Evolutionary conservation across 805 yeast genomes (phyloP).

Genomic region (Metschnikowia lochheadii): DNA sequence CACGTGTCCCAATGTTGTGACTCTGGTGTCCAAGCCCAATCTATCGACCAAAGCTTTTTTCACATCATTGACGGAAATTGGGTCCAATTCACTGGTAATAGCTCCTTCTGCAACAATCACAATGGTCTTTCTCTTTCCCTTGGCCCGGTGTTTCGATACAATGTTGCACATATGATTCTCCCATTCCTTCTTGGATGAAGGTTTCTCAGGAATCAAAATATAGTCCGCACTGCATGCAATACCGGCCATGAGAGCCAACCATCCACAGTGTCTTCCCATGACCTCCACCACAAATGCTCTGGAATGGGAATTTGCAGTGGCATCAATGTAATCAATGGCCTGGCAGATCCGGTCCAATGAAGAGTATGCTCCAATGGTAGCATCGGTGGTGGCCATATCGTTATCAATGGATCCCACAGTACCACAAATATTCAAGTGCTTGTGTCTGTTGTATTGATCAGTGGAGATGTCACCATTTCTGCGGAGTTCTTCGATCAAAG

Average conservation of each 20-base stretch:
- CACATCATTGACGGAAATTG: constrained; percentile 63
- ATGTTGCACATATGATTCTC: constrained; percentile 61
- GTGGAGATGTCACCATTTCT: constrained; percentile 41
- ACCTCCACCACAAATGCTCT: constrained; percentile 83
- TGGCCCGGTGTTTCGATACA: constrained; percentile 57
- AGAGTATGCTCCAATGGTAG: constrained; percentile 80
- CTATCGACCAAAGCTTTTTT: constrained; percentile 56
- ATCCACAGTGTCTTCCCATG: constrained; percentile 89
- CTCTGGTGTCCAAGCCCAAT: constrained; percentile 71
- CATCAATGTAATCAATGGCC: constrained; percentile 76
- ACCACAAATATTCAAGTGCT: constrained; percentile 66
- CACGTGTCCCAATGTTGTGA: constrained; percentile 75
- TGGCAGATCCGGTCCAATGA: constrained; percentile 70
- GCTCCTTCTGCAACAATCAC: constrained; percentile 88
- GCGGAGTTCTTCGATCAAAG: constrained; percentile 55
- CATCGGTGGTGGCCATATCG: constrained; percentile 81
- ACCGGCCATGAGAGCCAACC: constrained; percentile 82
- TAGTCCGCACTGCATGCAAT: constrained; percentile 77
- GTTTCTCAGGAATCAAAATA: constrained; percentile 76
- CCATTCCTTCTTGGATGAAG: constrained; percentile 64
- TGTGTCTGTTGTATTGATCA: constrained; percentile 44
- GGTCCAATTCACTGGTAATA: constrained; percentile 60
- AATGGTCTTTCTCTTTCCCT: constrained; percentile 74
- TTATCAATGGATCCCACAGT: constrained; percentile 81
- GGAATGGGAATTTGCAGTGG: constrained; percentile 79